phyloP scores from a whole-genome alignment of 140 eudicot genomes.

The Oenanthe javanica region DNA sequence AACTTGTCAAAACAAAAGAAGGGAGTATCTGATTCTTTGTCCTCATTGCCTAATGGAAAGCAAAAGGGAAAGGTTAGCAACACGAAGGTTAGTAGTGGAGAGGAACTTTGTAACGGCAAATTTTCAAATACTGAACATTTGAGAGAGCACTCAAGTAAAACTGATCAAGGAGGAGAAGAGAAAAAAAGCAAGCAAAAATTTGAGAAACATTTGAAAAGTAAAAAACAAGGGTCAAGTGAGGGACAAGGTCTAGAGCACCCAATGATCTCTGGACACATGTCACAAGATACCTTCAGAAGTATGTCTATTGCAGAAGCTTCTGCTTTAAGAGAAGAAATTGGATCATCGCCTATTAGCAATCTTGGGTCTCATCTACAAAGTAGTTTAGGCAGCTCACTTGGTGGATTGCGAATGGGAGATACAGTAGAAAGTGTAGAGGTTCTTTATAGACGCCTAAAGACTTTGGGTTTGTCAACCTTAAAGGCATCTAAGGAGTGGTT shows the following conservation, averaged over 20 bases:
- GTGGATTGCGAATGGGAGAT: constrained; percentile 6
- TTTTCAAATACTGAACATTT: constrained; percentile 20
- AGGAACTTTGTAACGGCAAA: constrained; percentile 38
- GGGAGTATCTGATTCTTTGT: constrained; percentile 49
- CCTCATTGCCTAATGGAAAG: constrained; percentile 25
- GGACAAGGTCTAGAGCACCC: constrained; percentile 24
- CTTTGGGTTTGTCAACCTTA: constrained; percentile 25
- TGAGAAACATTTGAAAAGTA: constrained; percentile 31
- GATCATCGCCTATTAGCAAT: constrained; percentile 18
- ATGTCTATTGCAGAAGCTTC: constrained; percentile 29
- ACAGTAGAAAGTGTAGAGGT: not conserved
- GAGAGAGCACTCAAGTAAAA: constrained; percentile 23
- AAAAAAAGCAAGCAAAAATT: constrained; percentile 47
- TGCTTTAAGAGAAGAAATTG: constrained; percentile 33
- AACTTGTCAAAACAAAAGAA: constrained; percentile 36
- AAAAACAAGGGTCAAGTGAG: constrained; percentile 23
- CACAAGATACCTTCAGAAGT: constrained; percentile 34
- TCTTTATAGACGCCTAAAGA: constrained; percentile 27
- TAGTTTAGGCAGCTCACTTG: constrained; percentile 15
- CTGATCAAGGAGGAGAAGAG: constrained; percentile 30
- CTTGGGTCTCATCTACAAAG: constrained; percentile 20
- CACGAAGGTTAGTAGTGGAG: constrained; percentile 21
- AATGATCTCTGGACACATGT: constrained; percentile 19
- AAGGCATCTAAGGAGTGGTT: constrained; percentile 57
- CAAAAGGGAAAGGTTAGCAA: constrained; percentile 33